These are phyloP conservation scores for Claviceps sorghi DNA, from an alignment of 2,329 filamentous ascomycete species.

Conservation along the genomic window DNA sequence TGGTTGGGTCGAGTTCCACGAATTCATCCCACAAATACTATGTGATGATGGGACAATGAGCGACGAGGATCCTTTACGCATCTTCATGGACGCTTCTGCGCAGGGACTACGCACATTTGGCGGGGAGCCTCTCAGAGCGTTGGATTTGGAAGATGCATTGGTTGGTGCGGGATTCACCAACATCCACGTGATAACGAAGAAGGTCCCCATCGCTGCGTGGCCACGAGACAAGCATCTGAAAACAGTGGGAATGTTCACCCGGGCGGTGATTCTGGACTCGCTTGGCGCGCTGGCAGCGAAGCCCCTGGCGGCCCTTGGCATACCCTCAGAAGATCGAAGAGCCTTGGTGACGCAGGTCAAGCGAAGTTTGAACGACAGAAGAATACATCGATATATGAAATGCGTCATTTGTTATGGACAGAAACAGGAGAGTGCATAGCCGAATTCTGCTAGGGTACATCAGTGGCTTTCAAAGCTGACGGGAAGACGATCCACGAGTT, in stretches of 20 bases:
- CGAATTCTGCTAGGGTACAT: not conserved
- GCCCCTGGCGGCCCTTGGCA: constrained; percentile 24
- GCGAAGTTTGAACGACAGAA: constrained; percentile 20
- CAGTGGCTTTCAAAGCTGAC: not conserved
- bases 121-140: constrained; percentile 22
- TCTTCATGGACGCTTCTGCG: constrained; percentile 19
- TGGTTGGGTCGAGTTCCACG: constrained; percentile 38
- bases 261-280: constrained; percentile 25
- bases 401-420: constrained; percentile 29
- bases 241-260: constrained; percentile 29
- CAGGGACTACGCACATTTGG: constrained; percentile 22
- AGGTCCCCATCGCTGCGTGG: constrained; percentile 33
- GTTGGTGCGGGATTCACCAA: constrained; percentile 29
- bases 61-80: constrained; percentile 22
- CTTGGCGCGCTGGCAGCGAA: constrained; percentile 28
- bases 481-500: not conserved
- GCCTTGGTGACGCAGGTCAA: constrained; percentile 18
- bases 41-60: constrained; percentile 32
- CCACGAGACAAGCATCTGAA: constrained; percentile 24
- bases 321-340: constrained; percentile 20
- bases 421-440: constrained; percentile 15
- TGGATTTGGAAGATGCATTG: constrained; percentile 21
- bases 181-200: constrained; percentile 26
- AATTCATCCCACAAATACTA: constrained; percentile 25
- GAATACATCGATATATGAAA: constrained; percentile 28